These are phyloP conservation scores for Salix koriyanagi DNA, from an alignment of 345 rosid species.

Conservation along the genomic window DNA sequence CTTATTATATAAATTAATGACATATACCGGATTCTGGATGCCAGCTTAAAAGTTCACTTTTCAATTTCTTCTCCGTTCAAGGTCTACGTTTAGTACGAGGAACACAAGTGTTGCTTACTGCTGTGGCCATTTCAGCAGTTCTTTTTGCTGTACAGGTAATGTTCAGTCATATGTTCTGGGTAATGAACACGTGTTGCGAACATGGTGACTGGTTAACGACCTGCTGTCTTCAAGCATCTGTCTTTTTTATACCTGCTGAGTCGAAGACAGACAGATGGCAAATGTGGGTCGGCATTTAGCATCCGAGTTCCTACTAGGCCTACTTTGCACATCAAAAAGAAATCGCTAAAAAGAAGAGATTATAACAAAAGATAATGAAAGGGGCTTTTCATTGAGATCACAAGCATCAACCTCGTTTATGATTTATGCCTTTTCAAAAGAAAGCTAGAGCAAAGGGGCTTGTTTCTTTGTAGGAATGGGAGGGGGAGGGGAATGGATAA, in stretches of 20 bases:
- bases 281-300: background rate
- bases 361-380: too few relatives aligned
- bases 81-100: background rate
- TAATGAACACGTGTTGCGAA: background rate
- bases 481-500: background rate
- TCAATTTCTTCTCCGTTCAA: background rate
- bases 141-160: background rate
- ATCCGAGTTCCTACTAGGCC: background rate
- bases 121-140: background rate
- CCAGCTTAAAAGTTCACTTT: background rate
- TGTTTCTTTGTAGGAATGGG: background rate
- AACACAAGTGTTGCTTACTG: background rate
- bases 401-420: background rate
- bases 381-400: slow-evolving; percentile 1
- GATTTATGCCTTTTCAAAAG: background rate
- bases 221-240: background rate
- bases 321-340: background rate
- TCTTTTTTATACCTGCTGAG: background rate
- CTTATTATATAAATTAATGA: background rate
- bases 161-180: background rate
- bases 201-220: background rate
- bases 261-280: background rate
- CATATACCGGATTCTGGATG: background rate
- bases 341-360: background rate
- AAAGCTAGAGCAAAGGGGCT: background rate